These are phyloP conservation scores for Fusarium oxysporum DNA, from an alignment of 2,329 filamentous ascomycete genomes.

Conservation along the genomic window DNA sequence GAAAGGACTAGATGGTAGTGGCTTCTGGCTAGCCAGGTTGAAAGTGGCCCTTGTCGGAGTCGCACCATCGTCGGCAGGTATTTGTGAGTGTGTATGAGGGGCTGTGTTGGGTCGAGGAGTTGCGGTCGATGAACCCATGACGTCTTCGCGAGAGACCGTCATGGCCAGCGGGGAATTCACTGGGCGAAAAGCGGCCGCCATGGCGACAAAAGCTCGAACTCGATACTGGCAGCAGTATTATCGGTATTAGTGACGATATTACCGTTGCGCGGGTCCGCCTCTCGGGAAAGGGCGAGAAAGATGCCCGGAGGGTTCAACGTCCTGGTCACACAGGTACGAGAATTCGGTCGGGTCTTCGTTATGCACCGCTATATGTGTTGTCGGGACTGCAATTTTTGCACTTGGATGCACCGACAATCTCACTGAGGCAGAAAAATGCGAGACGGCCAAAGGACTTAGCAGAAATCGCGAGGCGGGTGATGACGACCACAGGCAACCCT, in stretches of 20 bases:
- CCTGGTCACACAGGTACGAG: constrained; percentile 38
- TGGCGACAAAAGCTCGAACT: constrained; percentile 46
- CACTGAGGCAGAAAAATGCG: constrained; percentile 44
- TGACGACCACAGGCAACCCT: constrained; percentile 36
- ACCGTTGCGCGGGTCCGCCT: constrained; percentile 17
- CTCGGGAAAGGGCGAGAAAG: constrained; percentile 25
- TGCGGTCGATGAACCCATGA: constrained; percentile 52
- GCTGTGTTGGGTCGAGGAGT: constrained; percentile 53
- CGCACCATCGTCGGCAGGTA: constrained; percentile 58
- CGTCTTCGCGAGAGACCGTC: constrained; percentile 50
- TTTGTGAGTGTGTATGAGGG: constrained; percentile 46
- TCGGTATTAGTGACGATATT: constrained; percentile 17
- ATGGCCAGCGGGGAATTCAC: constrained; percentile 58
- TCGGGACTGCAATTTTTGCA: constrained; percentile 32
- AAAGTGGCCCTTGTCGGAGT: constrained; percentile 74
- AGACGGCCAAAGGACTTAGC: constrained; percentile 38
- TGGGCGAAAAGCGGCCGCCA: constrained; percentile 63
- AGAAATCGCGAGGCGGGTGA: constrained; percentile 36
- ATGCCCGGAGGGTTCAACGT: constrained; percentile 18
- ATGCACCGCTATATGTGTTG: constrained; percentile 29
- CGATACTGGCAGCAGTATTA: constrained; percentile 15
- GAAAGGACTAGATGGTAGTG: constrained; percentile 65
- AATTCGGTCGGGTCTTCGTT: constrained; percentile 32
- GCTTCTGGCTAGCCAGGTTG: constrained; percentile 61
- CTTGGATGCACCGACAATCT: constrained; percentile 30